Evolutionary conservation across 441 rosid genomes (phyloP).

Genomic region (Euphorbia celastroides): DNA sequence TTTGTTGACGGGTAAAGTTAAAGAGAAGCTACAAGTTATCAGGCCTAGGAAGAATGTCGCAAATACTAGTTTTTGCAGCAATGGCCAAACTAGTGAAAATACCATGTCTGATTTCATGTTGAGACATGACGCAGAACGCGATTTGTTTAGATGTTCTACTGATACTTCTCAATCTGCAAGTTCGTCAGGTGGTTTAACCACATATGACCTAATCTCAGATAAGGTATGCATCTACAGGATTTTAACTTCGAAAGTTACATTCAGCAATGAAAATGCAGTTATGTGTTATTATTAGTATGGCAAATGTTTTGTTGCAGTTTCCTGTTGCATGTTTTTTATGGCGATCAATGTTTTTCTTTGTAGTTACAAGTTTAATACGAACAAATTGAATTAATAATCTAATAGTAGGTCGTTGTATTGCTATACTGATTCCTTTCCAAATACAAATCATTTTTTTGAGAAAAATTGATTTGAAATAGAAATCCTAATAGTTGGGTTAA

Average conservation of each 20-base stretch:
- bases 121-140: conserved; percentile 38
- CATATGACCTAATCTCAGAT: conserved; percentile 29
- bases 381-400: background rate
- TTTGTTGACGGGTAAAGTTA: conserved; percentile 20
- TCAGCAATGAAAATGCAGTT: background rate
- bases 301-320: background rate
- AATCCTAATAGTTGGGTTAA: background rate
- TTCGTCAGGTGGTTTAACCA: conserved; percentile 32
- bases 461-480: background rate
- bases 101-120: conserved; percentile 27
- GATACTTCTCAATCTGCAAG: conserved; percentile 31
- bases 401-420: background rate
- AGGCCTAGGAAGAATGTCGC: conserved; percentile 24
- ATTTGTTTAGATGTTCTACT: conserved; percentile 25
- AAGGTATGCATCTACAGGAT: conserved; percentile 38
- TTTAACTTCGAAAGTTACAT: background rate
- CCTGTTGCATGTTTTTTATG: background rate
- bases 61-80: conserved; percentile 24
- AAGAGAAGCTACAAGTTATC: conserved; percentile 18
- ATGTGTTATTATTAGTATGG: conserved; percentile 1
- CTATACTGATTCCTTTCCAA: background rate
- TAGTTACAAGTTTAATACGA: background rate
- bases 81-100: conserved; percentile 26
- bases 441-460: background rate
- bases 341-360: background rate